These are phyloP conservation scores for Solanum neorickii DNA, from an alignment of 257 asterid species.

Conservation along the genomic window DNA sequence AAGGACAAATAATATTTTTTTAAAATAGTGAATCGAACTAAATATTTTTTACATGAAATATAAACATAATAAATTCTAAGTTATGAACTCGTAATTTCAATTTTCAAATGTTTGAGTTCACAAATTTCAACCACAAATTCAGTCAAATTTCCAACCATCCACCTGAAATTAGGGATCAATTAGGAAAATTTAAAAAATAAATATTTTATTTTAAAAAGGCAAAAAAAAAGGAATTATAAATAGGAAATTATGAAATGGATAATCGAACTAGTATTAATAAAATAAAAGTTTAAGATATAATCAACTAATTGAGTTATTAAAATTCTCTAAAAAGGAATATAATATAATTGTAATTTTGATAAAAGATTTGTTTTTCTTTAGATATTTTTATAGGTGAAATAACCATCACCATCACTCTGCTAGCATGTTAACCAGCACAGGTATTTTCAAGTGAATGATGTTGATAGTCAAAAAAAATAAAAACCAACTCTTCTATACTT, in stretches of 20 bases:
- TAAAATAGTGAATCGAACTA: not conserved
- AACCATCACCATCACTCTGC: conserved; percentile 12
- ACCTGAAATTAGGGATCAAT: not conserved
- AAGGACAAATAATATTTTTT: no score
- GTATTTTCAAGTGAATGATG: conserved; percentile 8
- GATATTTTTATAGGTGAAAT: conserved; percentile 4
- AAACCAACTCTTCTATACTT: conserved; percentile 5
- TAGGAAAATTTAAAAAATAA: not conserved
- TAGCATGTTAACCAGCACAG: not conserved
- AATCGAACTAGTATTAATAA: not conserved
- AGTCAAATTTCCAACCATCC: not conserved
- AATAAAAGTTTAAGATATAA: not conserved
- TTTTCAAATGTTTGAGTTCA: not conserved
- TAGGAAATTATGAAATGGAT: not conserved
- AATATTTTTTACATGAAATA: no score
- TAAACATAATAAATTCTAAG: no score
- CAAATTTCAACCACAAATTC: not conserved
- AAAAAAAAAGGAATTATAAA: not conserved
- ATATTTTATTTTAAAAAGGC: not conserved
- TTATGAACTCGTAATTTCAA: not conserved
- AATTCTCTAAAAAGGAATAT: not conserved
- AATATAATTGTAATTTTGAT: not conserved
- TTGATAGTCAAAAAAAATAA: conserved; percentile 22
- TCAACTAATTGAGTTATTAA: not conserved
- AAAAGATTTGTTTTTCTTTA: not conserved